Percentiles rank a stretch among this genome's conserved stretches.
These are phyloP conservation scores for Flammula alnicola DNA, from an alignment of 1,284 basidiomycete species.

Conservation along the genomic window DNA sequence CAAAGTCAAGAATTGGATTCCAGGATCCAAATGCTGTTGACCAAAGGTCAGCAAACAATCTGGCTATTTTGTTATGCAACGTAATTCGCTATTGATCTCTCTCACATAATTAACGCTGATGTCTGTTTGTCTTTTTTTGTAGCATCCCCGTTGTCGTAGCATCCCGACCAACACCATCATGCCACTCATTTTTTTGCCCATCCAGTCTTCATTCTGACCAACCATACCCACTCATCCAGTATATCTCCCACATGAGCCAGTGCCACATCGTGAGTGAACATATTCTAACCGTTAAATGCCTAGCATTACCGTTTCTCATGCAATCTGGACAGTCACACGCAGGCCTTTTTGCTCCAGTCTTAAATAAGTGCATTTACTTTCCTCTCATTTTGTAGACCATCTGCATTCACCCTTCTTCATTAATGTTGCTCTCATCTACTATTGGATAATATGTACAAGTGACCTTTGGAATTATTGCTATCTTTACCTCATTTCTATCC, in stretches of 20 bases:
- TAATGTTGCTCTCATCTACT: slow-evolving; percentile 32
- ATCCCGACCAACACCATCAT: slow-evolving; percentile 7
- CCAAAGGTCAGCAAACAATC: slow-evolving; percentile 31
- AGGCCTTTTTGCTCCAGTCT: slow-evolving; percentile 18
- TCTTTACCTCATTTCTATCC: slow-evolving; percentile 19
- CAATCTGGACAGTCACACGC: slow-evolving; percentile 19
- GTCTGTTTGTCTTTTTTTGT: slow-evolving; percentile 16
- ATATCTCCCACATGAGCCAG: slow-evolving; percentile 22
- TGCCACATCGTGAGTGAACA: slow-evolving; percentile 24
- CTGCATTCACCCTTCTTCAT: slow-evolving; percentile 34
- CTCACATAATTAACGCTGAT: slow-evolving; percentile 16
- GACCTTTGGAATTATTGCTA: slow-evolving; percentile 25
- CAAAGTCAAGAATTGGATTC: slow-evolving; percentile 62
- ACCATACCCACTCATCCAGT: slow-evolving; percentile 24
- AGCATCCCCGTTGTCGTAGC: slow-evolving; percentile 7
- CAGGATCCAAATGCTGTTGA: slow-evolving; percentile 59
- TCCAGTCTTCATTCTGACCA: slow-evolving; percentile 16
- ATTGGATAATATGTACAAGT: slow-evolving; percentile 41
- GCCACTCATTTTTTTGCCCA: slow-evolving; percentile 8
- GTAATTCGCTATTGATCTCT: slow-evolving; percentile 3
- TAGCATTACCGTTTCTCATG: slow-evolving; percentile 21
- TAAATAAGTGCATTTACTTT: slow-evolving; percentile 20
- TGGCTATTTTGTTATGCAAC: slow-evolving; percentile 5
- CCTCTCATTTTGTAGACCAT: slow-evolving; percentile 31
- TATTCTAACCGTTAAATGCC: slow-evolving; percentile 6